Evolutionary conservation across 179 eudicot species (phyloP).

Genomic region (Vitellaria paradoxa): DNA sequence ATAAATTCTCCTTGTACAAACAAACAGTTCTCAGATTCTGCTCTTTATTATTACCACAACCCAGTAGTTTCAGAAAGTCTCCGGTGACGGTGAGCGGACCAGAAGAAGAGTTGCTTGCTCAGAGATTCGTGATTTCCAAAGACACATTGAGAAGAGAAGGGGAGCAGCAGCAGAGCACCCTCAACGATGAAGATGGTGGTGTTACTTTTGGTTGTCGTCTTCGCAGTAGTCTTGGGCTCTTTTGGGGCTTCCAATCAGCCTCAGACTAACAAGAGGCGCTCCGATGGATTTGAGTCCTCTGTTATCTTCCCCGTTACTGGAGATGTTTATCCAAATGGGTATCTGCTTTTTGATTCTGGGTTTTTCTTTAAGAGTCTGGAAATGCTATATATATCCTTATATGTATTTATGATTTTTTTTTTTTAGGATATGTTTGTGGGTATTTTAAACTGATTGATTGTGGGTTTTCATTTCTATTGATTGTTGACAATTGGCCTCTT

Average conservation of each 20-base stretch:
- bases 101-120: too few species aligned
- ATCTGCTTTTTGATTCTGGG: conserved; percentile 16
- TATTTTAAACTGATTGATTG: neutral
- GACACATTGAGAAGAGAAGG: too few species aligned
- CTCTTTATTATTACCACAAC: neutral
- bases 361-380: neutral
- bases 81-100: too few species aligned
- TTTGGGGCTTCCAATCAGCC: neutral
- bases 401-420: neutral
- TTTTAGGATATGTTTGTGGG: neutral
- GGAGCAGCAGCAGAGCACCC: too few species aligned
- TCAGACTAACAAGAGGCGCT: neutral
- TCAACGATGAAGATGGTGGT: neutral
- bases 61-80: neutral
- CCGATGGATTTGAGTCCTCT: conserved; percentile 24
- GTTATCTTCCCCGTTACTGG: conserved; percentile 57
- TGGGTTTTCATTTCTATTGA: neutral
- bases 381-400: neutral
- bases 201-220: neutral
- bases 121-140: too few species aligned
- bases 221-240: neutral
- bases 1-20: neutral
- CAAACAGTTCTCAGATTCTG: neutral
- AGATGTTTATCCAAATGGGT: conserved; percentile 74
- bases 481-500: neutral